These are phyloP conservation scores for Daldinia sp. DNA, from an alignment of 2,329 filamentous ascomycete species.

Conservation along the genomic window DNA sequence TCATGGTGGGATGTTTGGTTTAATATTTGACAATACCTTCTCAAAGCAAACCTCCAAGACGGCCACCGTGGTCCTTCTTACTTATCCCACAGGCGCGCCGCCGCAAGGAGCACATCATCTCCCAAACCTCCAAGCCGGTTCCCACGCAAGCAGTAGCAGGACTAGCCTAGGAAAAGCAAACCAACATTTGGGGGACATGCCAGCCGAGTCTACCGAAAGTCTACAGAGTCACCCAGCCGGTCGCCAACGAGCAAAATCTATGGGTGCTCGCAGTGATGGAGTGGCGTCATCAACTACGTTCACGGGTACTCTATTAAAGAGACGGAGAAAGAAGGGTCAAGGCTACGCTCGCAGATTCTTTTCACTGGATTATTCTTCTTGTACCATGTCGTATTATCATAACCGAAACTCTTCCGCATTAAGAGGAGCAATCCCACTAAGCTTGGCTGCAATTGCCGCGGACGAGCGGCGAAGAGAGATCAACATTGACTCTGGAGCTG, in stretches of 20 bases:
- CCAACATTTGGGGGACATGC: slow-evolving; percentile 58
- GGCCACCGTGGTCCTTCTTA: slow-evolving; percentile 92
- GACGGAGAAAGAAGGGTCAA: slow-evolving; percentile 91
- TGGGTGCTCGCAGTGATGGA: slow-evolving; percentile 66
- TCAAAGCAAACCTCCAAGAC: slow-evolving; percentile 96
- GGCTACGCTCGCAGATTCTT: slow-evolving; percentile 95
- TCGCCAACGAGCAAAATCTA: slow-evolving; percentile 59
- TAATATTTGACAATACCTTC: slow-evolving; percentile 99
- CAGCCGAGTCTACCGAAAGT: slow-evolving; percentile 71
- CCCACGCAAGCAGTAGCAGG: slow-evolving; percentile 58
- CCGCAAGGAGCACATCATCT: slow-evolving; percentile 81
- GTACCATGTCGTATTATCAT: slow-evolving; percentile 95
- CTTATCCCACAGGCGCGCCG: slow-evolving; percentile 85
- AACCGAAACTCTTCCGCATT: slow-evolving; percentile 93
- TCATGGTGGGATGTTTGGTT: slow-evolving; percentile 91
- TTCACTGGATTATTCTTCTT: slow-evolving; percentile 93
- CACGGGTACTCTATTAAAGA: slow-evolving; percentile 87
- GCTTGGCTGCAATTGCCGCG: slow-evolving; percentile 88
- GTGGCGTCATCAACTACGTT: slow-evolving; percentile 65
- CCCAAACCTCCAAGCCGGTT: slow-evolving; percentile 65
- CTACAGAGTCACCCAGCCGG: slow-evolving; percentile 64
- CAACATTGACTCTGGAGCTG: slow-evolving; percentile 94
- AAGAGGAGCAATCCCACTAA: slow-evolving; percentile 90
- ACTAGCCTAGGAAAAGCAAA: slow-evolving; percentile 66
- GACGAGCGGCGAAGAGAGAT: slow-evolving; percentile 92